Evolutionary conservation across 805 yeast genomes (phyloP), one percentile per base, ranked within the genome.

Genomic region (Vanderwaltozyma verrucispora): DNA sequence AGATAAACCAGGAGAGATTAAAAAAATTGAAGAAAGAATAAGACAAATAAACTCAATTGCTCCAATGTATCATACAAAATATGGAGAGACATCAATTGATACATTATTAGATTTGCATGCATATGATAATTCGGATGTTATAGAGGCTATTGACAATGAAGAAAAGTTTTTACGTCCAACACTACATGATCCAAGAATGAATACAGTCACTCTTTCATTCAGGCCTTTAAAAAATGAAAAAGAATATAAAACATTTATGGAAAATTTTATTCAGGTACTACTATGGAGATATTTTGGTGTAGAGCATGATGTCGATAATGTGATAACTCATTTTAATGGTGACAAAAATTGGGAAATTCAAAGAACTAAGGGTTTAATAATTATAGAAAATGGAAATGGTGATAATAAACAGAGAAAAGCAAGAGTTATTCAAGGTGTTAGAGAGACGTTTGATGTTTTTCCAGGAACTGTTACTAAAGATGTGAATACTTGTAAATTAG

Each of bases 391-490:
- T 3, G 47, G 56, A 5, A 54, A 50, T 9, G 42, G 42, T 12
- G 47, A 46, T 0, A 19, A 24, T 3, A 59, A 55, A n/a, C n/a
- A n/a, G n/a, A n/a, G n/a, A n/a, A n/a, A n/a, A 7, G 75, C 70
- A 17, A 69, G 72, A 45, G 82, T 87, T 7, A 62, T 92, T 10
- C 98, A 92, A 56, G 97, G 94, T 11, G 98, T 92, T 0, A 68
- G 97, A 42, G 92, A 87, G 38, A 86, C 95, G 0, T 92, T 86
- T 59, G 98, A 92, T 44, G 65, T 85, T 3, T 68, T 79, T 4
- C 76, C 72, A 12, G 65, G 66, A 4, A 35, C 16, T 4, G 69
- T 63, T 1, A 28, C 36, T 10, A 26, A 35, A 2, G 34, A 35
- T 14, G 54, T 65, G 2, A 50, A 47, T 0, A 42, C 56, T 23